These are phyloP conservation scores for Tulasnella sp. DNA, from an alignment of 768 basidiomycete genomes.

Conservation along the genomic window DNA sequence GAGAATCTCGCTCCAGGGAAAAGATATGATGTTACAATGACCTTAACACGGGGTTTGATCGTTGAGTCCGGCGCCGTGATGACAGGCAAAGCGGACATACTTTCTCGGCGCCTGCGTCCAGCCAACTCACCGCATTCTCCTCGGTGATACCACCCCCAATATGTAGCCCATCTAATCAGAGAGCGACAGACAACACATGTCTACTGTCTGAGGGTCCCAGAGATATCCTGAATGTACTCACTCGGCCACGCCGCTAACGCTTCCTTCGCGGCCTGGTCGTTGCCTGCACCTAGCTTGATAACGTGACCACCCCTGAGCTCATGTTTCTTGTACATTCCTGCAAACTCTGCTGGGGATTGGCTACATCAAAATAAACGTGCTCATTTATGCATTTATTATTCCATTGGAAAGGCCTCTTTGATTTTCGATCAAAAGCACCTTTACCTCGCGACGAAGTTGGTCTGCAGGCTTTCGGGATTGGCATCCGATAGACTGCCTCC, in stretches of 20 bases:
- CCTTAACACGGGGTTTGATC: constrained; percentile 35
- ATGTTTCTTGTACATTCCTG: constrained; percentile 59
- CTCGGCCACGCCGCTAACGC: constrained; percentile 81
- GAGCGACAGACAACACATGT: background rate
- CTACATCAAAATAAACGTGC: background rate
- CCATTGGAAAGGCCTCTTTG: background rate
- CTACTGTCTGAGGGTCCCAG: background rate
- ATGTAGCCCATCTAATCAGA: constrained; percentile 57
- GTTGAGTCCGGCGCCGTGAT: background rate
- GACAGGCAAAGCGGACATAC: constrained; percentile 30
- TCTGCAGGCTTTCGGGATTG: constrained; percentile 49
- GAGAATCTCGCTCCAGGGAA: constrained; percentile 81
- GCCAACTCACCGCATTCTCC: constrained; percentile 71
- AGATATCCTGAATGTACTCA: constrained; percentile 23
- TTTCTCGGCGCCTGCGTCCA: constrained; percentile 84
- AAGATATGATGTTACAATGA: constrained; percentile 95
- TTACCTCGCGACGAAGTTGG: constrained; percentile 89
- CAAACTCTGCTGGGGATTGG: constrained; percentile 60
- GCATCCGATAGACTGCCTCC: constrained; percentile 80
- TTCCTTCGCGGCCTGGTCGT: constrained; percentile 78
- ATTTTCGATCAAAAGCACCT: constrained; percentile 20
- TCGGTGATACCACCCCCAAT: constrained; percentile 87
- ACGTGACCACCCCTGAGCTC: constrained; percentile 80
- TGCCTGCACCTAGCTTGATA: constrained; percentile 87
- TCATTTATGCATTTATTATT: background rate